phyloP scores from a whole-genome alignment of 1,284 basidiomycete species.

The Trametes pubescens region DNA sequence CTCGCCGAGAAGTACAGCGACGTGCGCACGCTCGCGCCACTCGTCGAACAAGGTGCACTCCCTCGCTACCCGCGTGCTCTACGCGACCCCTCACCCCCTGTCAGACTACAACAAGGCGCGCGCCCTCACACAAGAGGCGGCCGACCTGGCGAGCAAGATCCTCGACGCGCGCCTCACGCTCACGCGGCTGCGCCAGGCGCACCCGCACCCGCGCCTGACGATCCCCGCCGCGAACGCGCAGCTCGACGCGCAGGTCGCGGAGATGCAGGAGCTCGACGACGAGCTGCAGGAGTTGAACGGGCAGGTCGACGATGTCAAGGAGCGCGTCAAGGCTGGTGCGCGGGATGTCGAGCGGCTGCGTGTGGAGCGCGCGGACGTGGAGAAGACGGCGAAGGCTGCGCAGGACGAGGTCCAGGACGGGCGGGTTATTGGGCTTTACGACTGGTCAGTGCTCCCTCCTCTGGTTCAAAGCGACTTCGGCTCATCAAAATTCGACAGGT shows the following conservation, averaged over 20 bases:
- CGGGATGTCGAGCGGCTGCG: slow-evolving; percentile 71
- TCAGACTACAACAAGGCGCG: slow-evolving; percentile 68
- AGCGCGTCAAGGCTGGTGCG: slow-evolving; percentile 62
- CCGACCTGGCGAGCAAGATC: slow-evolving; percentile 73
- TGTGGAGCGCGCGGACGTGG: slow-evolving; percentile 71
- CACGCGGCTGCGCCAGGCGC: slow-evolving; percentile 77
- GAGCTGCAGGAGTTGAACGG: slow-evolving; percentile 54
- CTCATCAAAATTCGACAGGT: slow-evolving; percentile 54
- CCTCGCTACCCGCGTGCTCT: not conserved
- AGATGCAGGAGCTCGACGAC: slow-evolving; percentile 79
- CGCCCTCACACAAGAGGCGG: slow-evolving; percentile 60
- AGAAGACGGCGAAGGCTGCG: slow-evolving; percentile 69
- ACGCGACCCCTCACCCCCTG: not conserved
- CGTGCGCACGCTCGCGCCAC: slow-evolving; percentile 65
- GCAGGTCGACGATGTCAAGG: slow-evolving; percentile 61
- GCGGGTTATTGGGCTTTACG: slow-evolving; percentile 67
- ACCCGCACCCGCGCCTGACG: slow-evolving; percentile 82
- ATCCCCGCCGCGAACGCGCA: slow-evolving; percentile 73
- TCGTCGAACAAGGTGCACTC: slow-evolving; percentile 70
- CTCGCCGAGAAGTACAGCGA: slow-evolving; percentile 69
- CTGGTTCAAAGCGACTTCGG: not conserved
- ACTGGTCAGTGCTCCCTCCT: slow-evolving; percentile 58
- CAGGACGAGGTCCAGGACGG: slow-evolving; percentile 73
- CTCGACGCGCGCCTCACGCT: slow-evolving; percentile 82
- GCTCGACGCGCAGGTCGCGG: slow-evolving; percentile 72